These are phyloP conservation scores for Ogataea paraovalis DNA, from an alignment of 805 yeast genomes.

Conservation along the genomic window DNA sequence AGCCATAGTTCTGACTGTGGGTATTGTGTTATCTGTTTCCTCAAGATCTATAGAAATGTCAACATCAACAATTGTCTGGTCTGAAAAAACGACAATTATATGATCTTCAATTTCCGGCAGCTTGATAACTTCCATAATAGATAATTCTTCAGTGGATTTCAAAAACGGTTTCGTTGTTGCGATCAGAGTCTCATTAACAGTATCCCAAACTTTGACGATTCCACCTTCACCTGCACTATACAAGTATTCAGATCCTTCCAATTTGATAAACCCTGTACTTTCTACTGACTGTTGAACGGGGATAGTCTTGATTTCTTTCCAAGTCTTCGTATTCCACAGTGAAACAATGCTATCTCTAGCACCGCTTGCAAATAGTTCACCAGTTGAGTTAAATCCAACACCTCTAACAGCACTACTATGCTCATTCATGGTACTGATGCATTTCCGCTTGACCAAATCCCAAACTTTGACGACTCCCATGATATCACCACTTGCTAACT, in stretches of 20 bases:
- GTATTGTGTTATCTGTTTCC: slow-evolving; percentile 32
- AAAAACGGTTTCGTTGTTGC: slow-evolving; percentile 45
- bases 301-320: slow-evolving; percentile 58
- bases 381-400: slow-evolving; percentile 54
- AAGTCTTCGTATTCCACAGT: slow-evolving; percentile 49
- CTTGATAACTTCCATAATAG: slow-evolving; percentile 53
- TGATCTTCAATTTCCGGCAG: slow-evolving; percentile 28
- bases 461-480: slow-evolving; percentile 54
- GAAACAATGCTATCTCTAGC: slow-evolving; percentile 83
- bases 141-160: slow-evolving; percentile 65
- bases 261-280: slow-evolving; percentile 53
- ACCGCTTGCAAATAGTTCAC: slow-evolving; percentile 63
- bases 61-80: slow-evolving; percentile 63
- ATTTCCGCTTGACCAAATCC: slow-evolving; percentile 72
- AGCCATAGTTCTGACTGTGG: slow-evolving; percentile 56
- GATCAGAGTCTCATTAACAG: slow-evolving; percentile 42
- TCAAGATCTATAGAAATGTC: slow-evolving; percentile 24
- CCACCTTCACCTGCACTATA: slow-evolving; percentile 80
- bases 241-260: slow-evolving; percentile 35
- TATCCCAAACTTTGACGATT: slow-evolving; percentile 61
- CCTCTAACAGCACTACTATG: slow-evolving; percentile 88
- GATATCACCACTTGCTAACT: slow-evolving; percentile 66
- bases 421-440: slow-evolving; percentile 57
- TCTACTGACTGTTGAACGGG: slow-evolving; percentile 74
- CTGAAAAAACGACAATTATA: slow-evolving; percentile 63